Percentiles rank a stretch among this genome's conserved stretches.
phyloP scores from a whole-genome alignment of 2,329 filamentous ascomycete species.

The Arthrinium puccinioides region DNA sequence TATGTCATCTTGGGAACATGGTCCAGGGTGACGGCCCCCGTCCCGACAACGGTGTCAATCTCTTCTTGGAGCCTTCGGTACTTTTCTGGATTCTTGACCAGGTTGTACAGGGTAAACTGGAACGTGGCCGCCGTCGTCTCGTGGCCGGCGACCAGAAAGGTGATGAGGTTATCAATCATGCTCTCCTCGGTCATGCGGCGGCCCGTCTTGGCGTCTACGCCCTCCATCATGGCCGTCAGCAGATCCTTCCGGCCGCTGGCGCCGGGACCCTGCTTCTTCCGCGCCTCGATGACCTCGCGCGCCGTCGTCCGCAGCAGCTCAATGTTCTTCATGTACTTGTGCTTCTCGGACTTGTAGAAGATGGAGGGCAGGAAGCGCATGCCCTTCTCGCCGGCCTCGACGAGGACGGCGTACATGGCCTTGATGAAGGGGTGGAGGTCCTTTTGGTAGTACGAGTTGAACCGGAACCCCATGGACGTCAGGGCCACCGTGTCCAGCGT shows the following conservation, averaged over 20 bases:
- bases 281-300: slow-evolving; percentile 35
- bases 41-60: slow-evolving; percentile 42
- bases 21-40: slow-evolving; percentile 32
- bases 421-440: slow-evolving; percentile 63
- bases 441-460: slow-evolving; percentile 64
- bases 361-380: slow-evolving; percentile 2
- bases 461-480: slow-evolving; percentile 47
- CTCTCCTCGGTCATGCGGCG: slow-evolving; percentile 52
- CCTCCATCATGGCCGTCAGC: slow-evolving; percentile 61
- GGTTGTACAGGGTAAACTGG: slow-evolving; percentile 39
- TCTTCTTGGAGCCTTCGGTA: slow-evolving; percentile 42
- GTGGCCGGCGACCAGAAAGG: slow-evolving; percentile 29
- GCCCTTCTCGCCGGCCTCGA: slow-evolving; percentile 43
- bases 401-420: slow-evolving; percentile 57
- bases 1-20: slow-evolving; percentile 45
- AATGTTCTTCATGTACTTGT: slow-evolving; percentile 10
- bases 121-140: slow-evolving; percentile 48
- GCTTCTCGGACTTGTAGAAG: not conserved
- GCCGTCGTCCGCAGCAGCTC: slow-evolving; percentile 33
- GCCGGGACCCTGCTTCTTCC: slow-evolving; percentile 29
- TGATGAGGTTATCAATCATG: slow-evolving; percentile 62
- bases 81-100: slow-evolving; percentile 40
- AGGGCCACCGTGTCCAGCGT: slow-evolving; percentile 67
- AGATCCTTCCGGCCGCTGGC: slow-evolving; percentile 52
- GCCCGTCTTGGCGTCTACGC: slow-evolving; percentile 60